These are phyloP conservation scores for Aspergillus transmontanensis DNA, from an alignment of 2,329 filamentous ascomycete species.

Conservation along the genomic window DNA sequence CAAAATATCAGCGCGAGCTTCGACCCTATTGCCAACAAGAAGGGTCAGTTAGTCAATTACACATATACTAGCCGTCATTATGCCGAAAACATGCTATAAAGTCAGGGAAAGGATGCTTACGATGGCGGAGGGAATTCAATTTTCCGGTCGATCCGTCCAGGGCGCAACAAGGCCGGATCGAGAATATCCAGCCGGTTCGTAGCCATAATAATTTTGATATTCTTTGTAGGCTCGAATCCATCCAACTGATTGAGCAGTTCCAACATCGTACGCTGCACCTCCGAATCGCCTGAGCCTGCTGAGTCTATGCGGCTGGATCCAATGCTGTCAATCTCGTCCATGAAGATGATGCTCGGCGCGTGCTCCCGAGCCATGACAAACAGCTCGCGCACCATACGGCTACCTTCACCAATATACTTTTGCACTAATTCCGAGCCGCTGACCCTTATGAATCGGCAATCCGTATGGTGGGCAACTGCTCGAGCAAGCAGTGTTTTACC, in stretches of 20 bases:
- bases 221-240: constrained; percentile 98
- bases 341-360: constrained; percentile 98
- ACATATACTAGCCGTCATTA: background rate
- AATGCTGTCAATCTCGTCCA: constrained; percentile 99
- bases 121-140: constrained; percentile 98
- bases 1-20: constrained; percentile 95
- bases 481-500: constrained; percentile 94
- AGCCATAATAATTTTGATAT: constrained; percentile 99
- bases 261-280: constrained; percentile 98
- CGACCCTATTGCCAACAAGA: constrained; percentile 56
- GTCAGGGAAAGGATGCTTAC: constrained; percentile 34
- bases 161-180: constrained; percentile 88
- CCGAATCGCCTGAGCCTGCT: constrained; percentile 91
- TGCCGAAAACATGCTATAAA: background rate
- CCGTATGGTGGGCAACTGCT: constrained; percentile 96
- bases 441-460: constrained; percentile 98
- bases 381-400: constrained; percentile 95
- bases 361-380: constrained; percentile 99
- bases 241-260: constrained; percentile 98
- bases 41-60: constrained; percentile 22
- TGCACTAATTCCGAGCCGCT: constrained; percentile 95
- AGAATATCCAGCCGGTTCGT: constrained; percentile 98
- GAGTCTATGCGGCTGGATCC: constrained; percentile 96
- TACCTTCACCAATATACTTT: constrained; percentile 98
- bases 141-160: constrained; percentile 97